phyloP scores from a whole-genome alignment of 2,329 filamentous ascomycete species.

The Cercospora zeae-maydis region DNA sequence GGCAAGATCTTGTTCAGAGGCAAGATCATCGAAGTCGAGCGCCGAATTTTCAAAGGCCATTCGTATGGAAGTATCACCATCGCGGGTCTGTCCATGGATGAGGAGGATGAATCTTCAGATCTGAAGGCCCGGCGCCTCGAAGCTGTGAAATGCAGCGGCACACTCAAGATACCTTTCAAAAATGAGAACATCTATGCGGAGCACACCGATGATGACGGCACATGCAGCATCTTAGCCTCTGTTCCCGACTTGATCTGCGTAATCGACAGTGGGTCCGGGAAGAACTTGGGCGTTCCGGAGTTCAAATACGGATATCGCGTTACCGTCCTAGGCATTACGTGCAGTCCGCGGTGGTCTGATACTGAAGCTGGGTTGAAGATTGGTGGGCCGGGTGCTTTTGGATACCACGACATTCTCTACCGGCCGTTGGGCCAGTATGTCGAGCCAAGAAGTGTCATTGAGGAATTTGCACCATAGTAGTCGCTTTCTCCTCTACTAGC shows the following conservation, averaged over 20 bases:
- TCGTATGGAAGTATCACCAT: slow-evolving; percentile 59
- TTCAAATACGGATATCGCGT: slow-evolving; percentile 54
- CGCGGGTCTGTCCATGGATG: slow-evolving; percentile 19
- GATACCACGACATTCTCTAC: slow-evolving; percentile 47
- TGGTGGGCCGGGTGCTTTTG: slow-evolving; percentile 51
- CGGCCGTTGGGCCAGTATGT: slow-evolving; percentile 51
- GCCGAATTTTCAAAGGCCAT: slow-evolving; percentile 55
- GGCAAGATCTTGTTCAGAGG: slow-evolving; percentile 60
- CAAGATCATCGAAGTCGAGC: slow-evolving; percentile 60
- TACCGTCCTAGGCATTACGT: slow-evolving; percentile 53
- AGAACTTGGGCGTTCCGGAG: slow-evolving; percentile 53
- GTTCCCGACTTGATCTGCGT: slow-evolving; percentile 52
- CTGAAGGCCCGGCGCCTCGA: slow-evolving; percentile 22
- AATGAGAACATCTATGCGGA: slow-evolving; percentile 68
- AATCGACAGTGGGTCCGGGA: slow-evolving; percentile 49
- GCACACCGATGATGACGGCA: slow-evolving; percentile 36
- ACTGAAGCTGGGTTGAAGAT: slow-evolving; percentile 49
- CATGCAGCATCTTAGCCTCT: slow-evolving; percentile 44
- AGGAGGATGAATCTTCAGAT: slow-evolving; percentile 38
- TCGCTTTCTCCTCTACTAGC: no score
- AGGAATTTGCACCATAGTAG: slow-evolving; percentile 40
- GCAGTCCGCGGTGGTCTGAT: slow-evolving; percentile 53
- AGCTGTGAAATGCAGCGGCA: slow-evolving; percentile 43
- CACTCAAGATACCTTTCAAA: slow-evolving; percentile 66
- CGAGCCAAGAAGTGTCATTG: slow-evolving; percentile 53